These are phyloP conservation scores for Blastocystis hominis DNA, from an alignment of 352 stramenopile genomes.

Conservation along the genomic window DNA sequence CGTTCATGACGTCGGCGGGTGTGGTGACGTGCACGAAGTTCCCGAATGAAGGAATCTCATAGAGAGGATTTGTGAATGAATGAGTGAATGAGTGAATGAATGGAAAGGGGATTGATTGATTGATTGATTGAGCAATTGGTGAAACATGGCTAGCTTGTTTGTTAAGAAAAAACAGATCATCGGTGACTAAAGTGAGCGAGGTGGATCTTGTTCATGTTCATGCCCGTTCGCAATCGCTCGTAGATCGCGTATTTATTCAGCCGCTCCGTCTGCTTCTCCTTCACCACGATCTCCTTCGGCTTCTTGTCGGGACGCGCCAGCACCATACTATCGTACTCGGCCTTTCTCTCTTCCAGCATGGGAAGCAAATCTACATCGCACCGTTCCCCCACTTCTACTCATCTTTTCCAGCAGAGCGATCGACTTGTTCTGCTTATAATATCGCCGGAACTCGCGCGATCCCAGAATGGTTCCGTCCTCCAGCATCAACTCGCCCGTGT, in stretches of 20 bases:
- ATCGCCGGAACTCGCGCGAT: conserved; percentile 75
- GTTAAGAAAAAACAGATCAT: conserved; percentile 32
- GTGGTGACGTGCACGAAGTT: conserved; percentile 50
- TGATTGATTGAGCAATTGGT: neutral
- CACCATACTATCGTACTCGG: no score
- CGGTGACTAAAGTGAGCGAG: conserved; percentile 52
- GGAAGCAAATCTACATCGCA: no score
- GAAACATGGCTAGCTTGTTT: neutral
- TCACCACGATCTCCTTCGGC: neutral
- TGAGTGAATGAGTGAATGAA: neutral
- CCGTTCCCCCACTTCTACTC: no score
- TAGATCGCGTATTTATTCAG: conserved; percentile 35
- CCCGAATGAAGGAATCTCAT: conserved; percentile 47
- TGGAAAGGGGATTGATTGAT: neutral
- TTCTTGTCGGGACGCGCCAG: no score
- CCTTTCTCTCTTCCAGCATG: no score
- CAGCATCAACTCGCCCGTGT: conserved; percentile 77
- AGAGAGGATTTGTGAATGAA: neutral
- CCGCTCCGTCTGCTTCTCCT: conserved; percentile 16
- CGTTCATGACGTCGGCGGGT: conserved; percentile 52
- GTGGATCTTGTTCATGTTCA: conserved; percentile 59
- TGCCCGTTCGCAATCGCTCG: conserved; percentile 23
- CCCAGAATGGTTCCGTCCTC: conserved; percentile 72
- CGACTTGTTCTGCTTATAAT: conserved; percentile 72
- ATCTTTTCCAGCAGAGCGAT: no score